Base-by-base conservation (phyloP, 2,329 filamentous ascomycete species). In the Claviceps sp. region DNA sequence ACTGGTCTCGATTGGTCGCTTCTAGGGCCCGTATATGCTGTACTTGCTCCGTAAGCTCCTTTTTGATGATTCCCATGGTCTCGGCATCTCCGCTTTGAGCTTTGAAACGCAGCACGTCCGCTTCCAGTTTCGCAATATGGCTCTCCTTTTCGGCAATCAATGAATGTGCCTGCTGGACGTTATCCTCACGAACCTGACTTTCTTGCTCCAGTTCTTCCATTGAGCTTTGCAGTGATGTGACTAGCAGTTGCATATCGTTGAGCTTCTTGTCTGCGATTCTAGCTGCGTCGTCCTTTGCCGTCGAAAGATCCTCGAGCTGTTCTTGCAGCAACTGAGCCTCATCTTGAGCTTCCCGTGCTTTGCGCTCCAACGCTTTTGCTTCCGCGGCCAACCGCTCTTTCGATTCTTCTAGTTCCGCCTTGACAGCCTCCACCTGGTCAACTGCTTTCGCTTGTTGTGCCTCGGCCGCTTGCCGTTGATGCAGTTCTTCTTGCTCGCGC, bases 11-110 rank as follows among this genome's bases (percentile, higher is more conserved):
- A 56, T 88, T 95, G 38, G 80, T 80, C 1, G 79, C 76, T 64
- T 98, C 93, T 3, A 98, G 73, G 34, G 80, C 83, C 53, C 88
- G 83, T 57, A 96, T 95, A 62, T 97, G 89, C n/a, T 81, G 77
- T 1, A 98, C 86, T 63, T 97, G 93, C 57, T 96, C 90, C 0
- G 86, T 84, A 4, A 98, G 76, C 68, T 98, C 90, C 57, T 83
- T 80, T 64, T 91, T 88, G 59, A 98, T 86, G 37, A 96, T 80
- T 5, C 77, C 80, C 61, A 97, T 77, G 0, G 88, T 93, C 58
- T 96, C 90, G 0, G 82, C 81, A 64, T 96, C 91, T 9, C 86
- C 88, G 2, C 86, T 86, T 60, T 93, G 86, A 0, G 90, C 87
- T 63, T 91, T 96, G 5, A 95, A 71, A 36, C 84, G 78, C 50